These are phyloP conservation scores for Pleurozium schreberi DNA, from an alignment of 225 moss, liverwort and hornwort species.

Conservation along the genomic window DNA sequence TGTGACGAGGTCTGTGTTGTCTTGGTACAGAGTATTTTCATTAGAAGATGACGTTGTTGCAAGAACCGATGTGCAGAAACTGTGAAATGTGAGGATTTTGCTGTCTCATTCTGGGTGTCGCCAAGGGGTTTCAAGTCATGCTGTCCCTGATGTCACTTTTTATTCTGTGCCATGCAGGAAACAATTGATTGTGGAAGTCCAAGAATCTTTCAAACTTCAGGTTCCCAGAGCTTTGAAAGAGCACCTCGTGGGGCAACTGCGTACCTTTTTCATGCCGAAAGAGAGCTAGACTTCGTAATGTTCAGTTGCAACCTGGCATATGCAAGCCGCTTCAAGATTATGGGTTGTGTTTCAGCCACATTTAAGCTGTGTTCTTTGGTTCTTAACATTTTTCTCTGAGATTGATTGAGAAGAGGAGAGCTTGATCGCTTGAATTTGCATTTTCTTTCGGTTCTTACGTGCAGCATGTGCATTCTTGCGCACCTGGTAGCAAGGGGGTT, in stretches of 20 bases:
- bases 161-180: constrained; percentile 22
- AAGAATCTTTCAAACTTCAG: constrained; percentile 48
- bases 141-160: neutral
- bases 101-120: neutral
- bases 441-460: constrained; percentile 18
- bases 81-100: neutral
- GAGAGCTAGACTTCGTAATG: constrained; percentile 43
- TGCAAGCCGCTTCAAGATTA: constrained; percentile 28
- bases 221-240: constrained; percentile 67
- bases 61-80: neutral
- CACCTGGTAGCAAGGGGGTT: constrained; percentile 25
- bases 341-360: constrained; percentile 60
- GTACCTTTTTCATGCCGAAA: constrained; percentile 55
- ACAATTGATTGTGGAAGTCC: constrained; percentile 63
- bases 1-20: neutral
- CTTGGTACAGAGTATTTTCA: neutral
- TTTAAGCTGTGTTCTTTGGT: constrained; percentile 38
- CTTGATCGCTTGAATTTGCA: constrained; percentile 36
- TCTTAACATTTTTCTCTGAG: constrained; percentile 19
- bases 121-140: neutral
- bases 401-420: constrained; percentile 25
- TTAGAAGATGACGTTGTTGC: neutral
- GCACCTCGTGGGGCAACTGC: constrained; percentile 57
- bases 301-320: constrained; percentile 34
- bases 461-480: constrained; percentile 28